Evolutionary conservation across 371 early-diverging fungal species (phyloP), one percentile per base, ranked within the genome.

Genomic region (Actinomortierella wolfii): DNA sequence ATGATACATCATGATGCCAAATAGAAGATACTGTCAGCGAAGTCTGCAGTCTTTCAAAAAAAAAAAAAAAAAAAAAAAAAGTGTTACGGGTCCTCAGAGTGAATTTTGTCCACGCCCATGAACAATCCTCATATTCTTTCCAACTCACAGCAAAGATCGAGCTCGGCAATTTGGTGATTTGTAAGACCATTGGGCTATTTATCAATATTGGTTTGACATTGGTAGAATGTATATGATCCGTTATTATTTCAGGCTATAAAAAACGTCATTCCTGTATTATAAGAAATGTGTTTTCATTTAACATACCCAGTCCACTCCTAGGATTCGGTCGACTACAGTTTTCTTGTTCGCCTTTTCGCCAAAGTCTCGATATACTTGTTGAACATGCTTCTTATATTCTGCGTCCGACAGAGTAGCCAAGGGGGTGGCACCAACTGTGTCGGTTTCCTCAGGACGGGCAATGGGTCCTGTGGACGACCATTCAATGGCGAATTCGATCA

Each of bases 131-230:
- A n/a, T n/a, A n/a, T n/a, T 41, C 50, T 53, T 57, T 57, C 5
- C 11, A 46, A 54, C 41, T 50, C 54, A 73, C 77, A 74, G 18
- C 60, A 49, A 18, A 81, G 54, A 29, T 81, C 83, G 20, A 83
- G 24, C 26, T 81, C 79, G 0, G 81, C 79, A 11, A 81, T 42
- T 57, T 83, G 83, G 1, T 68, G 51, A 20, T 74, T 61, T 23
- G 44, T 64, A 11, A 83, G 63, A 17, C 83, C 83, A 7, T 59
- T 56, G 29, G 34, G 34, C 34, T 34, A 34, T 11, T 34, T 34
- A 34, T 4, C 34, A 34, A 4, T 11, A 11, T 11, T 6, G 34
- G 4, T 11, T 34, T 57, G 41, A 34, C 7, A 39, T 18, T 49
- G 24, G 14, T 20, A 52, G 49, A 40, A 53, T 40, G 15, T 3